phyloP scores from a whole-genome alignment of 1,284 basidiomycete species.

The Apiotrichum akiyoshidainum region DNA sequence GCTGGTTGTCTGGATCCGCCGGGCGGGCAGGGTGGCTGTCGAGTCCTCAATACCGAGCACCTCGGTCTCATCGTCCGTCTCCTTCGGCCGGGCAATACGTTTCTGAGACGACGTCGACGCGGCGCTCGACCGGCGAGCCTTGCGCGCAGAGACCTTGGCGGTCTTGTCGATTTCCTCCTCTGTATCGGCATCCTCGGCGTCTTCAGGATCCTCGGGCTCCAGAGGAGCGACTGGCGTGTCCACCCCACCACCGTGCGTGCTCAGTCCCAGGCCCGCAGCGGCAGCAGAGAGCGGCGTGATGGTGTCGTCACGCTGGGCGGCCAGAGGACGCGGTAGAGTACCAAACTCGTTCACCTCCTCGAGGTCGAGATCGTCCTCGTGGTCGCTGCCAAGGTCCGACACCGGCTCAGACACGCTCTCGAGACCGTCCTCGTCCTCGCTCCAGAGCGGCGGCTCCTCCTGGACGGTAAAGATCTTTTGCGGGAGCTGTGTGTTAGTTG shows the following conservation, averaged over 20 bases:
- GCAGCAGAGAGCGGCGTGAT: neutral
- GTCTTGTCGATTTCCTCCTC: neutral
- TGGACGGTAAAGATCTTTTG: slow-evolving; percentile 76
- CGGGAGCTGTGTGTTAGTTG: slow-evolving; percentile 56
- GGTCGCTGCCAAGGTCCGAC: slow-evolving; percentile 13
- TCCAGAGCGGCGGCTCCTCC: slow-evolving; percentile 79
- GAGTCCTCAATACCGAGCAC: neutral
- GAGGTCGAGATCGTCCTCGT: slow-evolving; percentile 6
- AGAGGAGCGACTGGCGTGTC: too few species aligned
- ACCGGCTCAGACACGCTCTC: slow-evolving; percentile 71
- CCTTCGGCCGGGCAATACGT: neutral
- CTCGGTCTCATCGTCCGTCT: neutral
- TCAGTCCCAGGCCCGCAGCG: neutral
- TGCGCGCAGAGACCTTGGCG: neutral
- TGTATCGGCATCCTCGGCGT: neutral
- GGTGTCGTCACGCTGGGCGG: neutral
- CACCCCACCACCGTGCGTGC: neutral
- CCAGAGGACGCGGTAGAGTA: neutral
- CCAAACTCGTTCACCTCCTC: slow-evolving; percentile 16
- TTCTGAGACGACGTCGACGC: neutral
- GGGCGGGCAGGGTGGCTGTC: neutral
- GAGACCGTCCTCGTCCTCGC: slow-evolving; percentile 67
- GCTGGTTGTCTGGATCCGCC: neutral
- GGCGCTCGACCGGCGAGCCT: neutral
- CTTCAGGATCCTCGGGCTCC: neutral